Evolutionary conservation across 2,329 filamentous ascomycete species (phyloP), one percentile per base, ranked within the genome.

Genomic region (Sarocladium strictum): DNA sequence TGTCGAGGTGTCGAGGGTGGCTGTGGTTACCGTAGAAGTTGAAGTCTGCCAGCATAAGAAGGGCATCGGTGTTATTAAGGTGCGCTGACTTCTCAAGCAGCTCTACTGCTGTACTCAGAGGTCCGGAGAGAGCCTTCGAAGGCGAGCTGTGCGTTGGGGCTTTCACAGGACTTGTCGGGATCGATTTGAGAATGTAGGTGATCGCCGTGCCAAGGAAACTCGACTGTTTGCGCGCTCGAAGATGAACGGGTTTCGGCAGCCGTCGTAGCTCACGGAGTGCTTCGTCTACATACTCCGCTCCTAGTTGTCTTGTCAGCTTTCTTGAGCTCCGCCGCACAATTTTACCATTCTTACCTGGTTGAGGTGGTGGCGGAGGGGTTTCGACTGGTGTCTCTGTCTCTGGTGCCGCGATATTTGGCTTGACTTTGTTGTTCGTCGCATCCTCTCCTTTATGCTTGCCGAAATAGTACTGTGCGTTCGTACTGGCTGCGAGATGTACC

Each of bases 11-110:
- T 59, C 86, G 81, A 1, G 93, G 92, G 64, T 97, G 81, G 21
- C 89, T 88, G 70, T 87, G 96, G 70, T 97, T 97, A 67, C 94
- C 94, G 64, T 94, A 91, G 71, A 97, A 97, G 74, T 95, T 96
- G 79, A 99, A 86, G 67, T 99, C 90, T 17, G 90, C 94, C 23
- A 99, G 79, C 15, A 96, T 76, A 65, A 87, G 96, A 45, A 97
- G 82, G 4, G 94, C 94, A 68, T 99, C 92, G 2, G 89, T 80
- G 65, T 90, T 84, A 59, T 82, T 81, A 58, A 76, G 71, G 15
- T 70, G 68, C 14, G 78, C 76, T 1, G 80, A 77, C 55, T 77
- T 70, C 57, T 82, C 72, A 19, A 84, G 74, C 21, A 81, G 69
- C 54, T 70, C 70, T 23, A 82, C 76, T 4, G 79, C 79, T 27